These are phyloP conservation scores for Cryphonectria radicalis DNA, from an alignment of 2,329 filamentous ascomycete genomes.

Conservation along the genomic window DNA sequence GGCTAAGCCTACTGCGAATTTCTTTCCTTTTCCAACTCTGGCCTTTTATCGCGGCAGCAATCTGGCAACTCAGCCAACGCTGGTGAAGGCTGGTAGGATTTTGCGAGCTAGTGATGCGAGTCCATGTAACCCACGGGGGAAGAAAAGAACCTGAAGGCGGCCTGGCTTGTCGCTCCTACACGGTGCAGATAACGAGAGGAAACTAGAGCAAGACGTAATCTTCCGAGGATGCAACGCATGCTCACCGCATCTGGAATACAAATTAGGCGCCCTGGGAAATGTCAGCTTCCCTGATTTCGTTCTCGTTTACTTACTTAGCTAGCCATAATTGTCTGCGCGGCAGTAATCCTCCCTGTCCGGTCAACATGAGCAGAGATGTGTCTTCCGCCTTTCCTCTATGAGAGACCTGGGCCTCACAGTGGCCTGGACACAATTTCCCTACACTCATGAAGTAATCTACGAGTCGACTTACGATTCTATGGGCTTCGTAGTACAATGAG, in stretches of 20 bases:
- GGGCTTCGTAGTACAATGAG: neutral
- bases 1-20: neutral
- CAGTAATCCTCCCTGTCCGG: neutral
- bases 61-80: conserved; percentile 1
- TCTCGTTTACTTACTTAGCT: neutral
- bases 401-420: neutral
- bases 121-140: neutral
- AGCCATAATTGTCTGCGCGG: neutral
- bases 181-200: neutral
- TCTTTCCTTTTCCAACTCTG: neutral
- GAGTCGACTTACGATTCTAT: too few relatives aligned
- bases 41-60: neutral
- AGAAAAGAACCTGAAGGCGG: neutral
- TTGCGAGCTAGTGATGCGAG: conserved; percentile 6
- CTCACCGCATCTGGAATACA: neutral
- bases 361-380: neutral
- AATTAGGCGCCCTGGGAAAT: neutral
- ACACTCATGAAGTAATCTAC: neutral
- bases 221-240: conserved; percentile 5
- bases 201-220: neutral
- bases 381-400: neutral
- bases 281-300: neutral
- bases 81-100: neutral
- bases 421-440: neutral
- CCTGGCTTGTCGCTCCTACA: conserved; percentile 1